Percentiles rank a stretch among this genome's conserved stretches.
These are phyloP conservation scores for Mucor piriformis DNA, from an alignment of 371 early-diverging fungal species.

Conservation along the genomic window DNA sequence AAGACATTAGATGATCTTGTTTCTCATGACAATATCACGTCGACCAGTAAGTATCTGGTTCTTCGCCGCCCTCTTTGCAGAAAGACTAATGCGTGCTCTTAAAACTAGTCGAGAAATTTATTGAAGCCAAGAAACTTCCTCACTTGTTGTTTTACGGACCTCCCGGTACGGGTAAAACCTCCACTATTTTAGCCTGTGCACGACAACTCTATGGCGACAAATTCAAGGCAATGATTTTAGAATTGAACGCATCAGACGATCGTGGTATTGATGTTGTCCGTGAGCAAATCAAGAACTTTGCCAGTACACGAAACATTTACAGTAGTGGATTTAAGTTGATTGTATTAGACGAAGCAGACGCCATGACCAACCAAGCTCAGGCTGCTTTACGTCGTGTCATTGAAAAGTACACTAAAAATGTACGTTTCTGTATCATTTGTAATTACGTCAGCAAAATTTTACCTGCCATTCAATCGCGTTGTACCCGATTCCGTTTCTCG, in stretches of 20 bases:
- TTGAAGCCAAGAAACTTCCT: conserved; percentile 91
- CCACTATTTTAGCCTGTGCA: conserved; percentile 92
- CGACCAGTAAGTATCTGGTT: conserved; percentile 73
- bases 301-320: conserved; percentile 88
- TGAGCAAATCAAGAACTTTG: conserved; percentile 98
- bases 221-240: conserved; percentile 85
- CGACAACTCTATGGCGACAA: conserved; percentile 82
- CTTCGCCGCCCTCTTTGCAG: neutral
- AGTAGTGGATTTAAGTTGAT: conserved; percentile 92
- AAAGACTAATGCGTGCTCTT: too few species aligned
- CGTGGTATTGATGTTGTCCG: conserved; percentile 99
- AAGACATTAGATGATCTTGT: conserved; percentile 83
- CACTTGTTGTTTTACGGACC: conserved; percentile 99
- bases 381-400: conserved; percentile 97
- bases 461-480: conserved; percentile 97
- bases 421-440: conserved; percentile 98
- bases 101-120: conserved; percentile 80
- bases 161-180: conserved; percentile 98
- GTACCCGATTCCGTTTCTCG: conserved; percentile 97
- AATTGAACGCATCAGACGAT: conserved; percentile 99
- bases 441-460: conserved; percentile 99
- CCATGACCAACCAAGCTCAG: conserved; percentile 97
- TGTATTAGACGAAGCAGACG: conserved; percentile 98
- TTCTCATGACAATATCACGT: conserved; percentile 88
- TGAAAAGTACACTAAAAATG: conserved; percentile 97